Base-by-base conservation (phyloP, 352 stramenopile species). In the Aphanomyces astaci region DNA sequence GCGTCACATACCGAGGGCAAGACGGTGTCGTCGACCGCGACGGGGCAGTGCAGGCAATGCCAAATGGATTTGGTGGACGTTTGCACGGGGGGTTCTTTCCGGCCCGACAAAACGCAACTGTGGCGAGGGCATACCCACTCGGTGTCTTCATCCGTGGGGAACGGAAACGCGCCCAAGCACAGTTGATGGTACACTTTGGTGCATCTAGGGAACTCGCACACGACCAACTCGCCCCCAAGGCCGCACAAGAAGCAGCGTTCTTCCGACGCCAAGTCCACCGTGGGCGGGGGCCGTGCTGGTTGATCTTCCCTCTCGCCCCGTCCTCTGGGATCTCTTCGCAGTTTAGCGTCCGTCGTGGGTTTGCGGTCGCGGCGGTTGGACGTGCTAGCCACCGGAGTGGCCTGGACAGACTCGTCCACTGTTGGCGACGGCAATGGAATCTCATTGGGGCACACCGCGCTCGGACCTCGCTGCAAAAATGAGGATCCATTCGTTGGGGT, bases 121-220 rank as follows among this genome's bases (percentile, higher is more conserved):
- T 95, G 86, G 1, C 86, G 81, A 57, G 86, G 86, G 45, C 86
- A 95, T 63, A 81, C 82, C 86, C 86, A 95, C 31, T 77, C 80
- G n/a, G 83, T 79, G 19, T 91, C 77, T 70, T 93, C 84, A 60
- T 92, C 79, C 33, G 88, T 87, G 27, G 85, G 83, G 46, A 92
- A 92, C 7, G 85, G 79, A 64, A 85, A 93, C 27, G 78, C 77
- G 0, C 85, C 84, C 25, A 95, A 70, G 72, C 86, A 95, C 71
- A 92, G 91, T 69, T 92, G 84, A 63, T 95, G 86, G 55, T 93
- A 95, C 22, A 95, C 86, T 72, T 95, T 95, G 11, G 83, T 87
- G 63, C 86, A 95, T 0, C 72, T 77, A 40, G 73, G 74, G 59
- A 92, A 93, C 66, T 95, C 86, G 67, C 86, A 95, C 13, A 95